A percentile compares a stretch with the other conserved stretches of the same genome.
Conservation (phyloP, 306 rosid species). For the Gastrolobium bilobum region DNA sequence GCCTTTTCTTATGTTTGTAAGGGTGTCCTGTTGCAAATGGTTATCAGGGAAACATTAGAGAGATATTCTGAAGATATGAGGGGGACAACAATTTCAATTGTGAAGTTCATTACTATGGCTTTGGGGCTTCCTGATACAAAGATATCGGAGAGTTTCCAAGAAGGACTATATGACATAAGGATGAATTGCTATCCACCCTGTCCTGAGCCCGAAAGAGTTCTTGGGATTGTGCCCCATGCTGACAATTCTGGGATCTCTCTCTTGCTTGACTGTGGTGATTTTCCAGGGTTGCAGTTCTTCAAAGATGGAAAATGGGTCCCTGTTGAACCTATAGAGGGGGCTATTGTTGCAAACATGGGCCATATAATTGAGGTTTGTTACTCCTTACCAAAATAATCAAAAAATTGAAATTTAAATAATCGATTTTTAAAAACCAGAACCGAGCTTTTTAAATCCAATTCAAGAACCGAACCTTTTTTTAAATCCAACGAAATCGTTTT, state of each 20-base stretch:
- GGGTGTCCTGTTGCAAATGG: constrained; percentile 10
- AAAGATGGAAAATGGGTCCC: constrained; percentile 57
- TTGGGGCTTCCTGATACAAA: constrained; percentile 52
- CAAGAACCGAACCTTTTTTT: too few relatives aligned
- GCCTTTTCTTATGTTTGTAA: constrained; percentile 17
- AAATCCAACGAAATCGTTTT: too few relatives aligned
- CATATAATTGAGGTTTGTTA: constrained; percentile 57
- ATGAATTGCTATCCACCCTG: constrained; percentile 64
- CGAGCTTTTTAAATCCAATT: too few relatives aligned
- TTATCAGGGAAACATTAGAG: constrained; percentile 55
- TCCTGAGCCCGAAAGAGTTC: constrained; percentile 62
- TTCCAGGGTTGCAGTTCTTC: constrained; percentile 58
- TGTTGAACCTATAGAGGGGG: constrained; percentile 59
- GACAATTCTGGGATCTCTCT: constrained; percentile 62
- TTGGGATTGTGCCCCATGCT: constrained; percentile 60
- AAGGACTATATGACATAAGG: constrained; percentile 55
- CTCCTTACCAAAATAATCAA: too few relatives aligned
- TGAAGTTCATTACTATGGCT: constrained; percentile 57
- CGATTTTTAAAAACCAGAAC: background rate
- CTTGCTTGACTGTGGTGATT: constrained; percentile 55
- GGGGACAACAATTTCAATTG: constrained; percentile 45
- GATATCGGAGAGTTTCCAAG: constrained; percentile 50
- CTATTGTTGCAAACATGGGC: constrained; percentile 61
- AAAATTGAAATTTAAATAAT: too few relatives aligned
- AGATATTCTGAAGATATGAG: constrained; percentile 59